Evolutionary conservation across 306 rosid species (phyloP), one percentile per base, ranked within the genome.

Genomic region (Cicer pinnatifidum): DNA sequence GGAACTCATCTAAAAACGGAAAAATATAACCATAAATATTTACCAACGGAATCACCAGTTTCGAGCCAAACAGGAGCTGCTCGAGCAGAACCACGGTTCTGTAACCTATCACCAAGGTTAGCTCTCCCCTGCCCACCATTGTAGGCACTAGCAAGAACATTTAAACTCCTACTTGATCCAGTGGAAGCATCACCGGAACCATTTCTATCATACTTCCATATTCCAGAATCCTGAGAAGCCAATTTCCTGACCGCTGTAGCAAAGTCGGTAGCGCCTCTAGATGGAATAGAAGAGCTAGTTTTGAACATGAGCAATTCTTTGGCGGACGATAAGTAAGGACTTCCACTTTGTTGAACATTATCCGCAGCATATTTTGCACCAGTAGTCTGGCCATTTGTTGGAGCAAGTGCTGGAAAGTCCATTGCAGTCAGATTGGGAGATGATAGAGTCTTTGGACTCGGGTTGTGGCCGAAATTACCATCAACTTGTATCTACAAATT

Each of bases 1-100:
- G 64, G 58, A 57, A 70, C 60, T 45, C 39, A 17, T 51, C 68
- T 77, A 69, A 80, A 45, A 81, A 58, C 74, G 79, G 75, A 81
- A 83, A 78, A 68, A 81, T 58, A 85, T 17, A 85, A 75, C 82
- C 74, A 77, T 62, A 85, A 84, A 83, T 80, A 90, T 87, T 84
- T 93, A 93, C 98, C 98, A 64, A 91, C 98, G 48, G 97, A 83
- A 6, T 93, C 98, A 52, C 98, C 98, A 11, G 98, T 93, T 83
- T 93, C 98, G 78, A 93, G 96, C 98, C 98, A 93, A 70, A 86
- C 83, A 11, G 98, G 97, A 63, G 96, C 88, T 62, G 88, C 73
- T 72, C 92, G 86, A 80, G 89, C 48, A 80, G 98, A 88, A 65
- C 91, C 88, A 40, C 90, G 92, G 33, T 78, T 84, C 77, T 86